Evolutionary conservation across 2,329 filamentous ascomycete genomes (phyloP).

Genomic region (Scedosporium dehoogii): DNA sequence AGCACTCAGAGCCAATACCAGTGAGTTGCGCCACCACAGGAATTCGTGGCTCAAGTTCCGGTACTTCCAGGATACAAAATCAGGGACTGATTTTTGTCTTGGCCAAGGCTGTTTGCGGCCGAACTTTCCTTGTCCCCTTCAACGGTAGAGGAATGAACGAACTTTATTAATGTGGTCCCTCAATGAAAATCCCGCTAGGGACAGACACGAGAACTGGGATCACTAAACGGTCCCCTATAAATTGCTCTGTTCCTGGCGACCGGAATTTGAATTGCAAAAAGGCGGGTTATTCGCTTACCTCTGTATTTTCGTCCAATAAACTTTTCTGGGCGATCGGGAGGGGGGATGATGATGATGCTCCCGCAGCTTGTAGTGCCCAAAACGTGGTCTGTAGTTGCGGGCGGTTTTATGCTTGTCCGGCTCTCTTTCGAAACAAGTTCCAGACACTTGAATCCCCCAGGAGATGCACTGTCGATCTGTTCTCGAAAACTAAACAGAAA

Average conservation of each 20-base stretch:
- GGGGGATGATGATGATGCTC: not conserved
- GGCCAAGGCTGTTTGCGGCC: not conserved
- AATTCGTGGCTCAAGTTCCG: not conserved
- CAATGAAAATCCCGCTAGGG: not conserved
- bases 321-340: not conserved
- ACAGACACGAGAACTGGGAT: not conserved
- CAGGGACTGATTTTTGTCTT: not conserved
- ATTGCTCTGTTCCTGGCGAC: not conserved
- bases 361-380: not conserved
- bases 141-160: not conserved
- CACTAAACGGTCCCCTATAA: not conserved
- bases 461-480: slow-evolving; percentile 2
- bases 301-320: not conserved
- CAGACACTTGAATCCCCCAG: slow-evolving; percentile 1
- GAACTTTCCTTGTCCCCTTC: not conserved
- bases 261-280: not conserved
- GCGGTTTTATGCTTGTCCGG: not conserved
- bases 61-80: not conserved
- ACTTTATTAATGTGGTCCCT: not conserved
- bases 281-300: not conserved
- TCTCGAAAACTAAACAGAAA: slow-evolving; percentile 1
- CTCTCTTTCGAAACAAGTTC: slow-evolving; percentile 4
- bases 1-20: not conserved
- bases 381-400: not conserved
- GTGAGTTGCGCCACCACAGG: not conserved